Base-by-base conservation (phyloP, 768 basidiomycete species). In the Mycena kentingensis region DNA sequence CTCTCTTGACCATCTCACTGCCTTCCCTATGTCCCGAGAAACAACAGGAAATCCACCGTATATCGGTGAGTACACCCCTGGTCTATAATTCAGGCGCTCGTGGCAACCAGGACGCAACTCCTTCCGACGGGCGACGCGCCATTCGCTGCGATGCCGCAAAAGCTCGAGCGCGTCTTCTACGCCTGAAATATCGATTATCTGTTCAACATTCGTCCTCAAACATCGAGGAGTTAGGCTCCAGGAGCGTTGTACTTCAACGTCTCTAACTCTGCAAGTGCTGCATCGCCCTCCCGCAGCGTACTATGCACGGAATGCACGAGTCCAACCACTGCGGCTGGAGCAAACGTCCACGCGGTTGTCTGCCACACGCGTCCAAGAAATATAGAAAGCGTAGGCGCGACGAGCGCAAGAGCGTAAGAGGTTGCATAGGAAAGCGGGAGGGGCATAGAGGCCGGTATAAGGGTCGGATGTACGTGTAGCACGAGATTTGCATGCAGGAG, bases 341-440 rank as follows among this genome's bases (percentile, higher is more conserved):
- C 56, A 41, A 71, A 72, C 79, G 81, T 83, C 82, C 83, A 84
- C 18, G 64, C 60, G 6, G 73, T 74, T 3, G 75, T 78, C 57
- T 81, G 80, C 81, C 82, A 84, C 11, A 77, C 65, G 42, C 73
- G 73, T 5, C 67, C 69, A 6, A 77, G 67, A 46, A 82, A 76
- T 29, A 83, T 41, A 10, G 77, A 78, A 27, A 83, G 56, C 0
- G 75, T 65, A 2, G 82, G 82, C 2, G 77, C 71, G 6, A 84
- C 72, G 21, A 75, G 71, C 4, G 81, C 76, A 52, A 77, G 62
- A 2, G 59, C 57, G 48, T 78, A 73, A 2, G 65, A 67, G 38
- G 68, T 48, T 61, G 63, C 39, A 54, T 26, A 63, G 49, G 59
- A 34, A 62, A 52, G 47, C 7, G 74, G 70, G 62, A n/a, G 65